A percentile compares a stretch with the other conserved stretches of the same genome.
These are phyloP conservation scores for Nitzschia palea DNA, from an alignment of 108 stramenopile genomes.

Conservation along the genomic window DNA sequence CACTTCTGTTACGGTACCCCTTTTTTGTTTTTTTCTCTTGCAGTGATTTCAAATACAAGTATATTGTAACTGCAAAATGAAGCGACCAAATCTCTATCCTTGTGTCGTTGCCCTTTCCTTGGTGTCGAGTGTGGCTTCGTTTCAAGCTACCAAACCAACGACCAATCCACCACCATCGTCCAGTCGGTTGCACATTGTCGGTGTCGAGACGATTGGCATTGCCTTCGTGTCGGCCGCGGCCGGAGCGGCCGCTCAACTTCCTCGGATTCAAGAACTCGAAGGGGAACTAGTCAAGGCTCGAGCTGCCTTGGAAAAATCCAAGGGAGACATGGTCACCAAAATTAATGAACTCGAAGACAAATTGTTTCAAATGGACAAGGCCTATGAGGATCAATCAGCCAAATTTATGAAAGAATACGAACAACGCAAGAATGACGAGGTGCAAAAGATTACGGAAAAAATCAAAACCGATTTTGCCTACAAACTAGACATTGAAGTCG, in stretches of 20 bases:
- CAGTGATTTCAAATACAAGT: not conserved
- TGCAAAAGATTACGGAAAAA: conserved; percentile 18
- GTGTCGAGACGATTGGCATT: conserved; percentile 9
- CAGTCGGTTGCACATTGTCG: not conserved
- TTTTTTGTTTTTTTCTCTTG: not conserved
- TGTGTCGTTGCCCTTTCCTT: not conserved
- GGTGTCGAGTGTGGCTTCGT: not conserved
- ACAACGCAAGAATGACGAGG: conserved; percentile 10
- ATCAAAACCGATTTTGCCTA: conserved; percentile 23
- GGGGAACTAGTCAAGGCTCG: conserved; percentile 8
- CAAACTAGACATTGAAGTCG: conserved; percentile 22
- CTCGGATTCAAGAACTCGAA: conserved; percentile 27
- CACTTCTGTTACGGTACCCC: not conserved
- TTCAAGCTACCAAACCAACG: not conserved
- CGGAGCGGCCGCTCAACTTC: conserved; percentile 22
- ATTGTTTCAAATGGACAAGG: conserved; percentile 28
- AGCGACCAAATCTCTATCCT: not conserved
- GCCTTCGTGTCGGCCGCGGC: conserved; percentile 30
- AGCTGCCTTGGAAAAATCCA: conserved; percentile 7
- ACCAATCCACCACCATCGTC: not conserved
- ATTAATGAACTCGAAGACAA: conserved; percentile 28
- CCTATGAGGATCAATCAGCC: conserved; percentile 24
- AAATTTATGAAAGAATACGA: conserved; percentile 27
- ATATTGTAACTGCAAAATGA: not conserved
- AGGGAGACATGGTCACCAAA: conserved; percentile 8